Conservation (phyloP, 306 rosid species). For the Erythrophleum fordii region DNA sequence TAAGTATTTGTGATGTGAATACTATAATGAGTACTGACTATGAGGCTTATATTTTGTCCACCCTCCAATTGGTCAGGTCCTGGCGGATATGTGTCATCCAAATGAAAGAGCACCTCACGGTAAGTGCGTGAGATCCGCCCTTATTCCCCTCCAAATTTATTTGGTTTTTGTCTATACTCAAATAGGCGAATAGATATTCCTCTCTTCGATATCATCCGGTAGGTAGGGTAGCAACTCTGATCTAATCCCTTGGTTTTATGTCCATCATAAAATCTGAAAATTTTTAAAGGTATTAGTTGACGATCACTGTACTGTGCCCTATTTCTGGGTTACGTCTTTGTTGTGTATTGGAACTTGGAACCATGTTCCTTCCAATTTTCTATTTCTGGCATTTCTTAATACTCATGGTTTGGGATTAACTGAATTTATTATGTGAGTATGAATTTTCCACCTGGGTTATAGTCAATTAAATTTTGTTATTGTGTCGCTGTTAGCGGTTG, state of each 20-base stretch:
- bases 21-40: conserved; percentile 9
- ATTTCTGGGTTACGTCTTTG: not conserved
- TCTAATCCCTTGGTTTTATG: not conserved
- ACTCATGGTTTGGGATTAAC: not conserved
- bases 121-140: conserved; percentile 42
- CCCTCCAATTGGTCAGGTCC: conserved; percentile 50
- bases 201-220: too few species aligned
- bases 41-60: conserved; percentile 43
- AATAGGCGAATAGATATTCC: too few species aligned
- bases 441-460: not conserved
- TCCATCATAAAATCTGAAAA: too few species aligned
- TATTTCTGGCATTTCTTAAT: not conserved
- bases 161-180: too few species aligned
- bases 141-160: not conserved
- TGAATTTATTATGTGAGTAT: not conserved
- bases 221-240: too few species aligned
- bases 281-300: not conserved
- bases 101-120: conserved; percentile 40
- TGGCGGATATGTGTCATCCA: conserved; percentile 38
- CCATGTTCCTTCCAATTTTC: not conserved
- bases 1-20: conserved; percentile 23
- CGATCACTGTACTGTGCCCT: conserved; percentile 1
- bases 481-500: too few species aligned
- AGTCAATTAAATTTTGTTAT: too few species aligned
- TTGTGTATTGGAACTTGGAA: not conserved